phyloP scores from a whole-genome alignment of 2,329 filamentous ascomycete genomes.

The Gyromitra esculenta region DNA sequence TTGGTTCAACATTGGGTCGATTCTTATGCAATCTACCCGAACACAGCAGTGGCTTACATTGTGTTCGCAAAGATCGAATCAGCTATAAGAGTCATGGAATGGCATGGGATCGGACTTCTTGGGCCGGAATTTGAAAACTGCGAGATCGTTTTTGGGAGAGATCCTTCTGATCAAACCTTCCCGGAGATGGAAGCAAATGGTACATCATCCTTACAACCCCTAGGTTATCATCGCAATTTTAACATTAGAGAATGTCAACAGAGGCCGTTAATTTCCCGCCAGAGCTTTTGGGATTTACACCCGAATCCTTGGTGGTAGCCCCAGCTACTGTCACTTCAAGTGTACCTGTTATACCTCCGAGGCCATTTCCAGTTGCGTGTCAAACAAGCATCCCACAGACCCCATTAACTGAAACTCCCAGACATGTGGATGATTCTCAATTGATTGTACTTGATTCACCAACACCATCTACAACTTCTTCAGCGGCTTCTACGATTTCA shows the following conservation, averaged over 20 bases:
- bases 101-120: slow-evolving; percentile 6
- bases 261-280: background rate
- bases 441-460: background rate
- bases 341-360: background rate
- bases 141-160: slow-evolving; percentile 13
- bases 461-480: background rate
- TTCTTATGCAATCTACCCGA: slow-evolving; percentile 7
- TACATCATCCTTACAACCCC: background rate
- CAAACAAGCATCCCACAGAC: background rate
- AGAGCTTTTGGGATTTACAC: no score
- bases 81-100: slow-evolving; percentile 33
- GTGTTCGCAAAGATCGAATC: slow-evolving; percentile 17
- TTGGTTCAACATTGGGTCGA: slow-evolving; percentile 16
- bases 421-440: background rate
- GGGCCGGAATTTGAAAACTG: slow-evolving; percentile 19
- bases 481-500: background rate
- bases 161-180: slow-evolving; percentile 24
- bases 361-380: background rate
- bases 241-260: background rate
- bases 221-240: background rate
- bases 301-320: background rate
- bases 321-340: background rate
- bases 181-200: background rate
- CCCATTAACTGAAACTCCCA: background rate
- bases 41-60: background rate